Base-by-base conservation (phyloP, 352 stramenopile genomes). In the Phytophthora tubulina region DNA sequence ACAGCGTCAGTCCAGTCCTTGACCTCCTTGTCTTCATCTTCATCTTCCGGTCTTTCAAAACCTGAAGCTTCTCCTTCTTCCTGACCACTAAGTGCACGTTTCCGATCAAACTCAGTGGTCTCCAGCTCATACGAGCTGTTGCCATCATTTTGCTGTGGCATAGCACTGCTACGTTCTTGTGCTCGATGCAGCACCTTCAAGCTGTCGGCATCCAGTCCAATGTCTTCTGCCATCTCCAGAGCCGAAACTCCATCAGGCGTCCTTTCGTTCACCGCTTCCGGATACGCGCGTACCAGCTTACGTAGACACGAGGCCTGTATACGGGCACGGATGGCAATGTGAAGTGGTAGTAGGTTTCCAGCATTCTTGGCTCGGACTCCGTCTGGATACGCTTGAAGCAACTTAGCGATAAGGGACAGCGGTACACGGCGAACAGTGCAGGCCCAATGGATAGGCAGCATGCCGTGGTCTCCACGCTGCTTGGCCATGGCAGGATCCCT, bases 381-480 rank as follows among this genome's bases (percentile, higher is more conserved):
- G 17, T 87, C 80, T 14, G 88, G 88, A 62, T 89, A 83, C 4
- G 85, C 86, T 46, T 77, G 65, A 13, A 96, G 73, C 17, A 96
- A 79, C 7, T 78, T 82, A 8, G 76, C 60, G 31, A 96, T 75
- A 14, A 96, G 75, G n/a, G 81, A 63, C 10, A 93, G 56, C 6
- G 88, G 87, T 41, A 91, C 85, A 9, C 79, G 77, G 44, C 67
- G 66, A 42, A 94, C 88, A 0, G 88, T 94, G 68, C 85, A 94
- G 9, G 78, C 86, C 88, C 88, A 96, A 58, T 96, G 88, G 41
- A 96, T 74, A 6, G 88, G 86, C n/a, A 94, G 80, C 88, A 96
- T 94, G 68, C 72, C 85, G 65, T 94, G 91, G 57, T 93, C 85
- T n/a, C 84, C 88, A 17, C 71, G 54, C 41, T 88, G 76, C 15